Base-by-base conservation (phyloP, 192 early-diverging fungal species). In the Thoreauomyces humboldtii region DNA sequence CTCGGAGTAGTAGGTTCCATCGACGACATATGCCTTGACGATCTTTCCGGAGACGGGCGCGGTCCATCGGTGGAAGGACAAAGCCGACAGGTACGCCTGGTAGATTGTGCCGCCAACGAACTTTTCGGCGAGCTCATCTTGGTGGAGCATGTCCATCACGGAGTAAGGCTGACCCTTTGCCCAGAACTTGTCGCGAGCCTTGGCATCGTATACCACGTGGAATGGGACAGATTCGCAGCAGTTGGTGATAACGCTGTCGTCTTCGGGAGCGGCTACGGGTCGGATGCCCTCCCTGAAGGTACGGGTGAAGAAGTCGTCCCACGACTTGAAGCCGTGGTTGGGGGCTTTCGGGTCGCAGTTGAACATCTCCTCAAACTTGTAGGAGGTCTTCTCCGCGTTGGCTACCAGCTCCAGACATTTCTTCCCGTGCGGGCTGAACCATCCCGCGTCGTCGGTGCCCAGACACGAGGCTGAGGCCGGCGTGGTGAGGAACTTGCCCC, bases 251-350 rank as follows among this genome's bases (percentile, higher is more conserved):
- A 64, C 51, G 51, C 14, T 4, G 62, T 64, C 62, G 62, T 64
- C 62, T 15, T 51, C 47, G 48, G 62, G 62, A 2, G 50, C 35
- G 21, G 50, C 62, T 29, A 64, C 36, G 12, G 62, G 62, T 7
- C 62, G 62, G 7, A 41, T 34, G 47, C 51, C 51, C 0, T 64
- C 62, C 24, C 51, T 29, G 33, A 64, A 51, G 15, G 36, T 14
- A 25, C 62, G 47, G 21, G 62, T 64, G 25, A 64, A 64, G 62
- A 64, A 64, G 5, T 64, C 62, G 33, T 64, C 62, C 62, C 62
- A 64, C 17, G 48, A 54, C 50, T 64, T 64, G 36, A 37, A 64
- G 36, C 48, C 62, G 24, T 64, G 51, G 7, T 27, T 21, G 29
- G 52, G 24, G 24, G 17, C 19, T 3, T 5, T 7, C 5, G 62